phyloP scores from a whole-genome alignment of 2,329 filamentous ascomycete genomes.

The Exophiala calicioides region DNA sequence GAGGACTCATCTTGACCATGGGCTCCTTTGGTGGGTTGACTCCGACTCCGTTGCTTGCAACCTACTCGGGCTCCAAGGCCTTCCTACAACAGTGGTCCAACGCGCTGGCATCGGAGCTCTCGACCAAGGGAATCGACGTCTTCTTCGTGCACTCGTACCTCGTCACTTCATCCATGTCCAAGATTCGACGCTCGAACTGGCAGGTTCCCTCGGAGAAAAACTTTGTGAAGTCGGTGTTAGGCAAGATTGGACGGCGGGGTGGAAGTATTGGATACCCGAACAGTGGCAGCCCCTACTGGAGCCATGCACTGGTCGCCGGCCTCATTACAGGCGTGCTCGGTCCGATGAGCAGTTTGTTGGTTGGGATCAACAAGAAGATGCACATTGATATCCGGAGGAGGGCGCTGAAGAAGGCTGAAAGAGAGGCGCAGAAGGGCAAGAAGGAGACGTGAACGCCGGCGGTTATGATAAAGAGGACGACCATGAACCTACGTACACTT shows the following conservation, averaged over 20 bases:
- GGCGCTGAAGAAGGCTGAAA: conserved; percentile 77
- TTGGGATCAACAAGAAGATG: conserved; percentile 67
- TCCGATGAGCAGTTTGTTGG: conserved; percentile 57
- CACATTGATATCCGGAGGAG: conserved; percentile 80
- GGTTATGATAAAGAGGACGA: background rate
- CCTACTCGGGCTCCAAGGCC: conserved; percentile 96
- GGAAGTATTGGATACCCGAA: conserved; percentile 76
- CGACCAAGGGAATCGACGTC: conserved; percentile 79
- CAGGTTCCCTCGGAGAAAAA: conserved; percentile 77
- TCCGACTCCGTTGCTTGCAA: conserved; percentile 88
- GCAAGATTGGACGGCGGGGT: conserved; percentile 76
- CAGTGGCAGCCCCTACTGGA: conserved; percentile 92
- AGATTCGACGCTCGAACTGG: conserved; percentile 76
- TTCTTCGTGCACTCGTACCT: conserved; percentile 90
- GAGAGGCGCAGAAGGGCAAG: conserved; percentile 27
- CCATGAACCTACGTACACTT: background rate
- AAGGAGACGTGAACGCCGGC: conserved; percentile 15
- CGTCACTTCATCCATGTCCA: conserved; percentile 95
- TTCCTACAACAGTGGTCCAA: conserved; percentile 97
- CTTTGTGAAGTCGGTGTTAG: conserved; percentile 77
- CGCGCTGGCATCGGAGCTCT: conserved; percentile 79
- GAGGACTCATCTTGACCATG: conserved; percentile 93
- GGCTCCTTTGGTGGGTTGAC: conserved; percentile 92
- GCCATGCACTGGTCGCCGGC: conserved; percentile 86
- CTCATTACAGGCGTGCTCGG: conserved; percentile 63